These are phyloP conservation scores for Neopestalotiopsis clavispora DNA, from an alignment of 2,329 filamentous ascomycete genomes.

Conservation along the genomic window DNA sequence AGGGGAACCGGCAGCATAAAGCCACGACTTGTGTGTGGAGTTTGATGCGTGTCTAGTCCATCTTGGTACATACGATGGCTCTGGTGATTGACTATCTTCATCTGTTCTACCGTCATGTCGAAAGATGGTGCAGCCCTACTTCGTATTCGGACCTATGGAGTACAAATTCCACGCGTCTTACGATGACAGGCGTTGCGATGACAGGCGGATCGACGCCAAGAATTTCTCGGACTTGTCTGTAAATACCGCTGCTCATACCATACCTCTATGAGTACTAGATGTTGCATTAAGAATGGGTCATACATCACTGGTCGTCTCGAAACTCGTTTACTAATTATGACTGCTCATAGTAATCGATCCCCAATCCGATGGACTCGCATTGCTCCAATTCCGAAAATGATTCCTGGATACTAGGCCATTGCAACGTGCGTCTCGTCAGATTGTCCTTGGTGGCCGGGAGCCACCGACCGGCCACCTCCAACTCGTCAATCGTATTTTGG, in stretches of 20 bases:
- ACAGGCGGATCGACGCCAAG: too few species aligned
- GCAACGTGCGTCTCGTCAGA: conserved; percentile 50
- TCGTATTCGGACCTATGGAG: neutral
- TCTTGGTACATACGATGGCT: neutral
- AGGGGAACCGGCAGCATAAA: too few species aligned
- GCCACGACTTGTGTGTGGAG: too few species aligned
- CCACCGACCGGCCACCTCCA: conserved; percentile 38
- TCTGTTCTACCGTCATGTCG: neutral
- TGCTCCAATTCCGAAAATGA: conserved; percentile 55
- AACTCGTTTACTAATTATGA: neutral
- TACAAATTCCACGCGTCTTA: too few species aligned
- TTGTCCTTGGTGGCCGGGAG: conserved; percentile 38
- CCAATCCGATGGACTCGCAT: conserved; percentile 52
- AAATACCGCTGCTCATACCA: too few species aligned
- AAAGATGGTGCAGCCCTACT: neutral
- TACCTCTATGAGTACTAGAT: too few species aligned
- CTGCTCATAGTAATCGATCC: conserved; percentile 44
- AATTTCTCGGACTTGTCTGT: too few species aligned
- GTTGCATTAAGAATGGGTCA: too few species aligned
- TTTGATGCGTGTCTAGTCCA: too few species aligned
- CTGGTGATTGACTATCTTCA: neutral
- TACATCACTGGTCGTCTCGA: too few species aligned
- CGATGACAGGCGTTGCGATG: too few species aligned
- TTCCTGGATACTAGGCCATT: conserved; percentile 44
- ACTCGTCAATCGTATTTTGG: conserved; percentile 32